Conservation (phyloP, 2,329 filamentous ascomycete species). For the Sarocladium brachiariae region DNA sequence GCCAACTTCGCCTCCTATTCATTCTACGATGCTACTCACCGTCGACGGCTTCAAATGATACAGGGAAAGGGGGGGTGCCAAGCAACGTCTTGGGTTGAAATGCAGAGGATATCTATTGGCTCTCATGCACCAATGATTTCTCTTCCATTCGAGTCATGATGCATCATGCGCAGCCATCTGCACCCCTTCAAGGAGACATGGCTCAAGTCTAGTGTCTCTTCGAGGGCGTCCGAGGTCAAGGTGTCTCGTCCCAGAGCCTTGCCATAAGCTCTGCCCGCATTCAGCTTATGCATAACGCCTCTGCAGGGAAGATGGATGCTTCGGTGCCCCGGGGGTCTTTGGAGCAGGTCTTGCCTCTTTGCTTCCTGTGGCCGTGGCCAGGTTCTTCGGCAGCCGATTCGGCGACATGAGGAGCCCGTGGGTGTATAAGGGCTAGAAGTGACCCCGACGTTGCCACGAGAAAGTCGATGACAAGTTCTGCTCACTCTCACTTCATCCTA, state of each 20-base stretch:
- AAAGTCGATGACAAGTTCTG: too few relatives aligned
- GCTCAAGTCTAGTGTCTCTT: neutral
- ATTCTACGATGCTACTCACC: neutral
- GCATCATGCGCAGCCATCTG: neutral
- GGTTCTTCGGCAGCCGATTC: constrained; percentile 2
- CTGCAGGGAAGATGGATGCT: constrained; percentile 1
- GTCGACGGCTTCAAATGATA: neutral
- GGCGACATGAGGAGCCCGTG: neutral
- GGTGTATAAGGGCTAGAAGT: neutral
- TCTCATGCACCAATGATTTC: neutral
- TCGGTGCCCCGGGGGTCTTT: too few relatives aligned
- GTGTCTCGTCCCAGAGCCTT: neutral
- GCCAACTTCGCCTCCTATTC: too few relatives aligned
- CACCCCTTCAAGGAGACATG: neutral
- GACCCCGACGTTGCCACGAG: neutral
- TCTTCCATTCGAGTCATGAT: neutral
- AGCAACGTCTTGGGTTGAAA: neutral
- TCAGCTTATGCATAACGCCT: neutral
- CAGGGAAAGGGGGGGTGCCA: neutral
- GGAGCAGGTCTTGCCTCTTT: too few relatives aligned
- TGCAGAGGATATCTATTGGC: neutral
- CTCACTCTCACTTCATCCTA: too few relatives aligned
- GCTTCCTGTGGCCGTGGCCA: constrained; percentile 1
- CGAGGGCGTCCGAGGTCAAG: neutral
- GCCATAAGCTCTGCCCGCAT: neutral